Base-by-base conservation (phyloP, 441 rosid species). In the Mallotus japonicus region DNA sequence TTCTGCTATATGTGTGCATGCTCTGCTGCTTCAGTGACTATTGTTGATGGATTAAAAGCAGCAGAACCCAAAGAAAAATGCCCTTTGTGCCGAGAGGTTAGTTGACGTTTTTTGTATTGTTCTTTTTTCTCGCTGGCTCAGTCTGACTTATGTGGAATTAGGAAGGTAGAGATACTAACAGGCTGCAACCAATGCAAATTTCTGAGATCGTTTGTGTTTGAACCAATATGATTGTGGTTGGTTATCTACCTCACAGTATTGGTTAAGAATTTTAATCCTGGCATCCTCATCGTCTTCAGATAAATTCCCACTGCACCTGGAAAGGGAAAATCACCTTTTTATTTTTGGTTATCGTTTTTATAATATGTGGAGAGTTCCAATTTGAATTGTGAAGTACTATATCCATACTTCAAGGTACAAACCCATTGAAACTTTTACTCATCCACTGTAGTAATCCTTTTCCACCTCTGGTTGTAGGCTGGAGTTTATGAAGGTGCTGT, bases 1-100 rank as follows among this genome's bases (percentile, higher is more conserved):
- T 95, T 88, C 83, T 91, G 97, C 90, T 85, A 87, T 77, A 83
- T 89, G 79, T 92, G 99, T 76, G 93, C 99, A 80, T 92, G 92
- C 84, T 88, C 94, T 69, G 92, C 97, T 83, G 97, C 97, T 70
- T 88, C 94, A 5, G 89, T 95, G 67, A 89, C 74, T 24, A 83
- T 89, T 66, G 85, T 95, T 37, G 95, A 91, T 80, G 95, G 95
- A 70, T 84, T 92, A 40, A 85, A 89, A 77, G 80, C 88, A 0
- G 91, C 90, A 13, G 84, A 87, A 13, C 84, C 85, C 0, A 85
- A 79, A 75, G 84, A 82, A 77, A 91, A 88, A 78, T 92, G 95
- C 73, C 94, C 97, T 40, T 75, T 91, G 62, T 92, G 97, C 78
- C 88, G 97, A 20, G 85, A 91, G 95, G 97, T 92, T 77, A 75